Evolutionary conservation across 2,329 filamentous ascomycete species (phyloP), one percentile per base, ranked within the genome.

Genomic region (Microdochium trichocladiopsis): DNA sequence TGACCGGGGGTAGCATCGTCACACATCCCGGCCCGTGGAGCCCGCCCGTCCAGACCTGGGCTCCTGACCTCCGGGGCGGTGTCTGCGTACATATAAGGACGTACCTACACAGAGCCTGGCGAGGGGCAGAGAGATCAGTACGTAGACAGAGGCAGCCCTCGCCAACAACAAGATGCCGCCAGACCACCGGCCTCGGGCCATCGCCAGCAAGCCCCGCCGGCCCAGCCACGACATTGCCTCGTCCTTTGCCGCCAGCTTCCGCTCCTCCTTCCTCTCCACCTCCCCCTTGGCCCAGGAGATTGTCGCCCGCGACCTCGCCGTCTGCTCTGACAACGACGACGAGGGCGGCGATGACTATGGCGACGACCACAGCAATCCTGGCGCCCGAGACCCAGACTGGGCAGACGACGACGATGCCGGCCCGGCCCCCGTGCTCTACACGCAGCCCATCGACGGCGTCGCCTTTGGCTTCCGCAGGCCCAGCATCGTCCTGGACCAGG

Each of bases 401-500:
- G 69, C 74, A 47, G 70, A 70, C 11, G 62, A 64, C 41, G 12
- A 22, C 41, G 41, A 21, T 4, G 41, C 12, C 41, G 18, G 11
- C 12, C 6, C 11, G 18, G 70, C 70, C n/a, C 77, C 72, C 52
- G 73, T 68, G 63, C 77, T 76, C 60, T 96, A 94, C 70, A 83
- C 88, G 52, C 81, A 90, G 47, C 89, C 90, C 1, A 45, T 18
- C 41, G 88, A 84, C 58, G 87, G 86, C 63, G 84, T 94, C 45
- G 84, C 86, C 25, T 88, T 82, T 54, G 87, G 86, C 12, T 85
- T 86, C 23, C 79, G 83, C 1, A 78, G 90, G 51, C 85, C 87
- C 3, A 80, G 86, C 4, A 76, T 95, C 53, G 79, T 89, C 24
- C 82, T 83, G 4, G 74, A 76, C 48, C 65, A 25, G 23, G 47